Evolutionary conservation across 768 basidiomycete species (phyloP), one percentile per base, ranked within the genome.

Genomic region (Boletellus sp.): DNA sequence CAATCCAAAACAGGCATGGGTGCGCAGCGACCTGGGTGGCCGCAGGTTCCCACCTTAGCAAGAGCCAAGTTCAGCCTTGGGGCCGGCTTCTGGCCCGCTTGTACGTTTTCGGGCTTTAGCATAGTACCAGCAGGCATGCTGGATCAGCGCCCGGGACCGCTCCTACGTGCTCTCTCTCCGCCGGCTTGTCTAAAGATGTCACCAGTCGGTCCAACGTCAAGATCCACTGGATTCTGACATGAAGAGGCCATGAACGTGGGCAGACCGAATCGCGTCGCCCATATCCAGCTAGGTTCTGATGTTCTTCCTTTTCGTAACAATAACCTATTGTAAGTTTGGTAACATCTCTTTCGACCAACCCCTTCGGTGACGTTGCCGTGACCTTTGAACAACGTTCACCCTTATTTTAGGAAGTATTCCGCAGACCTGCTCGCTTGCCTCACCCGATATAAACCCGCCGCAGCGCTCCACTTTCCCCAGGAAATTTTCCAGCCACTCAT

Each of bases 401-500:
- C 45, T 20, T 26, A 13, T 15, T 47, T 56, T 46, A n/a, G 42
- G 53, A 44, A 40, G 28, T 15, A 22, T 11, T 24, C 19, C n/a
- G 28, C 3, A 12, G 28, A 28, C 53, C 58, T 57, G 31, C 52
- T 53, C 48, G 52, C 42, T 34, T 35, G 38, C 47, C 37, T 17
- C 12, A 16, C 20, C 57, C 49, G 48, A 28, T 60, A 63, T 60
- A 54, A 63, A 51, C 33, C 40, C 55, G 17, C 50, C 13, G 3
- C 11, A 19, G 33, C 24, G 26, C 43, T 4, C 12, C 17, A 17
- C 7, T 15, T 23, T 40, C 32, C 39, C 36, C 16, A 9, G 28
- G 35, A 40, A 31, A 26, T 34, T 45, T 44, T 54, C 36, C 1
- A 23, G 1, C 39, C 35, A 1, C 36, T 52, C 43, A 39, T 46